Base-by-base conservation (phyloP, 768 basidiomycete species). In the Suillus placidus region DNA sequence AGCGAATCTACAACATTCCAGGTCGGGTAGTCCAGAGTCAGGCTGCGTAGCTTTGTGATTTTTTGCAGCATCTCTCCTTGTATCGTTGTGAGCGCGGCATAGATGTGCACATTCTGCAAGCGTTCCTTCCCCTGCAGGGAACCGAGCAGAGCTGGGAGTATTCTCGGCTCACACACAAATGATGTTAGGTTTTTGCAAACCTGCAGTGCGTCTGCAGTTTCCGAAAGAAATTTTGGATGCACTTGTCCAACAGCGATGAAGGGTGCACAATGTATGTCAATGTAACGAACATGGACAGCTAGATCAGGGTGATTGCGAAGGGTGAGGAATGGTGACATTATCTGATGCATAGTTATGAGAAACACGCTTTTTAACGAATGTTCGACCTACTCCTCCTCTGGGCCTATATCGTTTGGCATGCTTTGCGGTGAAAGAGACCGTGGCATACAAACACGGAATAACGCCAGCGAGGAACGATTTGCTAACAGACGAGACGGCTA, bases 391-490 rank as follows among this genome's bases (percentile, higher is more conserved):
- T 26, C 57, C 38, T 32, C 38, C 58, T 32, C 30, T 40, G 0
- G 58, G 12, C 40, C 58, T 81, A 74, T 87, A 89, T 30, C 82
- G 82, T 67, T 90, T 90, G 16, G 85, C 82, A 69, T 91, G 85
- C 32, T 79, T 79, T 4, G 81, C 61, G 4, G 83, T 81, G 76
- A 88, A 91, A 7, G 79, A 80, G 52, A 92, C 79, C 3, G 76
- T 83, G 37, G 80, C 74, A 73, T 93, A 93, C 9, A 93, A 78
- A 18, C 81, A 78, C 0, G 91, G 90, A 3, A 88, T 82, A 1
- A 84, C 88, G 1, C 83, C 90, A 0, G 84, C 84, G 32, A 88
- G 79, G 67, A 92, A 93, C 0, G 88, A 85, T 51, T 81, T 82
- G 71, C 85, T 89, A 71, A 91, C 90, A 49, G 87, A 85, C 1